Conservation (phyloP, 2,329 filamentous ascomycete species). For the Myriosclerotinia scirpicola region DNA sequence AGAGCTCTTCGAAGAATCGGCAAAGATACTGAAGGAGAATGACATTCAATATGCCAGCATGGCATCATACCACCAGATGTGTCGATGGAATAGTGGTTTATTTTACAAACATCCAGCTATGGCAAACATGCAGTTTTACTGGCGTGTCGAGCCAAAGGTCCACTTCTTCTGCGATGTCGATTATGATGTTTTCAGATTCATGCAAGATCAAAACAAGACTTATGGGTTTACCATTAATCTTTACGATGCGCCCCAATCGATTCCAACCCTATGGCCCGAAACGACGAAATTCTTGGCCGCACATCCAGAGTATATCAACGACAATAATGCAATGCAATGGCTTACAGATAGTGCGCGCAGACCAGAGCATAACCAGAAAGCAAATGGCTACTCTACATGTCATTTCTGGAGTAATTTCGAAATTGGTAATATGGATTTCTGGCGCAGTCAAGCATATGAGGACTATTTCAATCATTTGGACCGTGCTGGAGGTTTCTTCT, state of each 20-base stretch:
- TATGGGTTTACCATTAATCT: slow-evolving; percentile 99
- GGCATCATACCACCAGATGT: slow-evolving; percentile 97
- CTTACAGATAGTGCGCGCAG: slow-evolving; percentile 74
- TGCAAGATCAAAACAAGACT: slow-evolving; percentile 97
- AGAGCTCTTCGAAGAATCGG: slow-evolving; percentile 81
- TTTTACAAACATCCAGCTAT: slow-evolving; percentile 97
- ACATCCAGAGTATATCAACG: slow-evolving; percentile 76
- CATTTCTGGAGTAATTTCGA: slow-evolving; percentile 99
- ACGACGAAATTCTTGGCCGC: slow-evolving; percentile 86
- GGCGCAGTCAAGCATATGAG: slow-evolving; percentile 85
- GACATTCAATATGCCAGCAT: slow-evolving; percentile 87
- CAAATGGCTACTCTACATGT: slow-evolving; percentile 94
- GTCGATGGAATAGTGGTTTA: slow-evolving; percentile 95
- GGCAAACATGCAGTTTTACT: slow-evolving; percentile 83
- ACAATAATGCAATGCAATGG: slow-evolving; percentile 87
- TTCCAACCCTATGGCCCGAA: slow-evolving; percentile 92
- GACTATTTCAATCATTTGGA: slow-evolving; percentile 97
- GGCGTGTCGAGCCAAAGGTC: slow-evolving; percentile 97
- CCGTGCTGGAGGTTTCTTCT: slow-evolving; percentile 93
- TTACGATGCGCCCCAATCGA: slow-evolving; percentile 85
- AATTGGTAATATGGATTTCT: slow-evolving; percentile 90
- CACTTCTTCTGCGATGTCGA: slow-evolving; percentile 99
- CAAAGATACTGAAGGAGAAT: slow-evolving; percentile 77
- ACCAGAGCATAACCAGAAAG: slow-evolving; percentile 75
- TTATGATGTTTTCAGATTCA: slow-evolving; percentile 97